These are phyloP conservation scores for Haplosporangium gracile DNA, from an alignment of 192 early-diverging fungal species.

Conservation along the genomic window DNA sequence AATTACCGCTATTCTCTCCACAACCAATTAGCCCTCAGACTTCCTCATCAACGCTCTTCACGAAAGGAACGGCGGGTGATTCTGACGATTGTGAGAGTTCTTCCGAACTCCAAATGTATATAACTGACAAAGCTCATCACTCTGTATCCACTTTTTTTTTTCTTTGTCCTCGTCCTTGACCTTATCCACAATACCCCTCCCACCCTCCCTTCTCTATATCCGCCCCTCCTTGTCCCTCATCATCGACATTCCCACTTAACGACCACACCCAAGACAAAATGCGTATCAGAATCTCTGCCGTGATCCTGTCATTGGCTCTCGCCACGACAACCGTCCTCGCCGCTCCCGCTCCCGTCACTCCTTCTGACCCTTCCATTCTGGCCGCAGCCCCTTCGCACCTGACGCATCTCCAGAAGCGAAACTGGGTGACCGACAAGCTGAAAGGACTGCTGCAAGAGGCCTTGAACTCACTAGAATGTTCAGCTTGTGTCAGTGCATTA, in stretches of 20 bases:
- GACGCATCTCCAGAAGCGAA: conserved; percentile 21
- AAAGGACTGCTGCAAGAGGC: conserved; percentile 18
- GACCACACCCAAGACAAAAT: not conserved
- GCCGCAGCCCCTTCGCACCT: conserved; percentile 12
- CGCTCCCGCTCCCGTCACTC: not conserved
- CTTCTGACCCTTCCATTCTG: not conserved
- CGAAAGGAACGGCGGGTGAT: not conserved
- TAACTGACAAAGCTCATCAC: not conserved
- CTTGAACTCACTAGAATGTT: conserved; percentile 31
- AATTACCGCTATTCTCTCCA: not conserved
- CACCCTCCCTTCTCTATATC: too few species aligned
- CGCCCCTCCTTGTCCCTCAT: not conserved
- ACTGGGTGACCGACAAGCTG: conserved; percentile 22
- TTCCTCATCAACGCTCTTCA: too few species aligned
- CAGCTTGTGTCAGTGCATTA: conserved; percentile 54
- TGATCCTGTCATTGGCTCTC: conserved; percentile 19
- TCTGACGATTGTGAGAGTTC: not conserved
- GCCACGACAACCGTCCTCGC: conserved; percentile 13
- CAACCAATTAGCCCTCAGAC: not conserved
- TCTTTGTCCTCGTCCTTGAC: conserved; percentile 8
- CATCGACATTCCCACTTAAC: not conserved
- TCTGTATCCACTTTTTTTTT: not conserved
- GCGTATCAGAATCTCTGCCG: conserved; percentile 1
- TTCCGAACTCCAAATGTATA: not conserved
- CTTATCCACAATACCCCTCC: not conserved